Conservation (phyloP, 2,329 filamentous ascomycete species). For the Aspergillus terreus region DNA sequence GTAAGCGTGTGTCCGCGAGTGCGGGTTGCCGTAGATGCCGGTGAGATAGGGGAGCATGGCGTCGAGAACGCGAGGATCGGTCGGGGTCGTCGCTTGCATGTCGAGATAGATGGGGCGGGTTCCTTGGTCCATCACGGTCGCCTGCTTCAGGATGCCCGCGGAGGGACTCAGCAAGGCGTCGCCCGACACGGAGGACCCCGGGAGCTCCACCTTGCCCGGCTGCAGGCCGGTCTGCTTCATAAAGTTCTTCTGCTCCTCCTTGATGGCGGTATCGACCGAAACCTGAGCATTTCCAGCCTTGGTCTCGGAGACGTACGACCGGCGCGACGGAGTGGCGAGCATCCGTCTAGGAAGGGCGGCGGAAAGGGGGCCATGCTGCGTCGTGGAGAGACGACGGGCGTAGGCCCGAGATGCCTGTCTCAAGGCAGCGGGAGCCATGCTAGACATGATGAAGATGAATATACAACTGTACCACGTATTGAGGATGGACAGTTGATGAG, state of each 20-base stretch:
- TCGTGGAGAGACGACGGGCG: constrained; percentile 47
- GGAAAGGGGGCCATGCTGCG: constrained; percentile 33
- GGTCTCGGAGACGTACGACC: constrained; percentile 80
- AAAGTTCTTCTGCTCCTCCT: constrained; percentile 80
- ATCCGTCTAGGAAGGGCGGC: constrained; percentile 37
- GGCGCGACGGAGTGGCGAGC: constrained; percentile 41
- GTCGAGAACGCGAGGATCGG: constrained; percentile 91
- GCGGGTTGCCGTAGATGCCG: constrained; percentile 92
- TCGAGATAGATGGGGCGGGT: constrained; percentile 94
- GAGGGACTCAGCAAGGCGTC: constrained; percentile 77
- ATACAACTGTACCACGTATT: constrained; percentile 18
- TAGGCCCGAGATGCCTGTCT: constrained; percentile 68
- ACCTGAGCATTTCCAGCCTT: constrained; percentile 69
- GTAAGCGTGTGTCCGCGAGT: constrained; percentile 95
- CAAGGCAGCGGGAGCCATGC: constrained; percentile 63
- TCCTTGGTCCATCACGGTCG: constrained; percentile 88
- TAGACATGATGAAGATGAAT: constrained; percentile 52
- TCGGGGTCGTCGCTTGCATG: constrained; percentile 95
- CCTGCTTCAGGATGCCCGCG: constrained; percentile 80
- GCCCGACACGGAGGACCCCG: constrained; percentile 54
- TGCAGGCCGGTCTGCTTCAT: constrained; percentile 54
- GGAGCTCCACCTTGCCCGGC: constrained; percentile 57
- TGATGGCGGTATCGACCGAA: constrained; percentile 76
- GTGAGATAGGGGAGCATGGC: constrained; percentile 95
- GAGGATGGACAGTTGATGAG: constrained; percentile 19